Conservation (phyloP, 1,139 yeast genomes). For the Taphrina pruni region DNA sequence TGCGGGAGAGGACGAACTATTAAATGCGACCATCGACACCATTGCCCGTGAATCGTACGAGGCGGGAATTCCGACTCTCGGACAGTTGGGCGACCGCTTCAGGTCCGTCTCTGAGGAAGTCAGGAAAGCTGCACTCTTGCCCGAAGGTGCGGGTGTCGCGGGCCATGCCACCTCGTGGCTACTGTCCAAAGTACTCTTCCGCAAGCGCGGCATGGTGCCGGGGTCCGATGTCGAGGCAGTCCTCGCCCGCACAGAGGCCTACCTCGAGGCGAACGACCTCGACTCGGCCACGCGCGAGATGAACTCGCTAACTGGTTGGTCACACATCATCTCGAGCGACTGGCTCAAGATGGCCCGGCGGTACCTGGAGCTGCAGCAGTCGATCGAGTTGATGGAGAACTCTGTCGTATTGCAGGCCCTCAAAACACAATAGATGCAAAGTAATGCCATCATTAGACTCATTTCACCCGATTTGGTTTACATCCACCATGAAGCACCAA, state of each 20-base stretch:
- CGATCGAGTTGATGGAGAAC: slow-evolving; percentile 40
- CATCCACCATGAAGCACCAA: too few species aligned
- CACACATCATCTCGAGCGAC: slow-evolving; percentile 84
- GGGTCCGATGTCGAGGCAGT: slow-evolving; percentile 89
- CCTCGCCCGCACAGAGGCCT: slow-evolving; percentile 81
- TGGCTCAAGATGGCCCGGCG: slow-evolving; percentile 73
- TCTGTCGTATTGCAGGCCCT: slow-evolving; percentile 31
- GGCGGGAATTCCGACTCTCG: slow-evolving; percentile 62
- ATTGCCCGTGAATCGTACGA: slow-evolving; percentile 60
- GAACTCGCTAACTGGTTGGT: slow-evolving; percentile 89
- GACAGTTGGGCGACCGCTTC: slow-evolving; percentile 70
- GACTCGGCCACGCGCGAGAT: slow-evolving; percentile 92
- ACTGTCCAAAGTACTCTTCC: slow-evolving; percentile 74
- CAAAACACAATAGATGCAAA: slow-evolving; percentile 19
- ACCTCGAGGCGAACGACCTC: slow-evolving; percentile 76
- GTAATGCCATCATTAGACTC: background rate
- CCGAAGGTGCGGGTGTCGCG: slow-evolving; percentile 93
- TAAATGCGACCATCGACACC: slow-evolving; percentile 55
- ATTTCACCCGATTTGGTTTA: background rate
- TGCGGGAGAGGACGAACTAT: slow-evolving; percentile 60
- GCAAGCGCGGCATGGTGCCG: slow-evolving; percentile 67
- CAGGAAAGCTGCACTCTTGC: slow-evolving; percentile 83
- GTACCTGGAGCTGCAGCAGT: slow-evolving; percentile 43
- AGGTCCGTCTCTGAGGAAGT: slow-evolving; percentile 84
- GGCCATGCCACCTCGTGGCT: slow-evolving; percentile 84